These are phyloP conservation scores for Lavandula angustifolia DNA, from an alignment of 257 asterid genomes.

Conservation along the genomic window DNA sequence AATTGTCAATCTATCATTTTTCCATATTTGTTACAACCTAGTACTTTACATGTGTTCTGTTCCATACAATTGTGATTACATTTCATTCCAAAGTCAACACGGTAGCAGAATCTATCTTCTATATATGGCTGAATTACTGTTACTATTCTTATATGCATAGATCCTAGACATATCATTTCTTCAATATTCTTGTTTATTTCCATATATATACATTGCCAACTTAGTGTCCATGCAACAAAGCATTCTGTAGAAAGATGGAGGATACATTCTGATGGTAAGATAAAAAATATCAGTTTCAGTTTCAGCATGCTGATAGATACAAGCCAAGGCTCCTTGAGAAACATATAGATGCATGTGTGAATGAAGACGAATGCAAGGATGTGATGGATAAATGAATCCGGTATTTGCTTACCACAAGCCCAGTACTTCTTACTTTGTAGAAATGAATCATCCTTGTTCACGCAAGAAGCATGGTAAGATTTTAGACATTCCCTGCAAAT, in stretches of 20 bases:
- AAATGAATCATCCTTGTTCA: slow-evolving; percentile 51
- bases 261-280: slow-evolving; percentile 6
- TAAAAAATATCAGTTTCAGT: not conserved
- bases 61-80: slow-evolving; percentile 4
- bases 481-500: slow-evolving; percentile 72
- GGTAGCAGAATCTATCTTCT: not conserved
- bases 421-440: slow-evolving; percentile 42
- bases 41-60: not conserved
- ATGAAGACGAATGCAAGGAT: slow-evolving; percentile 17
- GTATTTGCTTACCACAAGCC: slow-evolving; percentile 62
- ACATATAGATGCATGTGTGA: not conserved
- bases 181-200: not conserved
- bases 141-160: not conserved
- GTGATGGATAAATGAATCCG: not conserved
- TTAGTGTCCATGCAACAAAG: slow-evolving; percentile 11
- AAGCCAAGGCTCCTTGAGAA: slow-evolving; percentile 14
- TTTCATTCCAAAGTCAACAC: not conserved
- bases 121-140: not conserved
- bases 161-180: not conserved
- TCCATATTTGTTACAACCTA: slow-evolving; percentile 12
- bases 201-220: not conserved
- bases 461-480: slow-evolving; percentile 69
- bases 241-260: not conserved
- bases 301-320: slow-evolving; percentile 19
- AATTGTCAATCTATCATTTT: not conserved